Evolutionary conservation across 257 asterid genomes (phyloP), one percentile per base, ranked within the genome.

Genomic region (Primulina huaijiensis): DNA sequence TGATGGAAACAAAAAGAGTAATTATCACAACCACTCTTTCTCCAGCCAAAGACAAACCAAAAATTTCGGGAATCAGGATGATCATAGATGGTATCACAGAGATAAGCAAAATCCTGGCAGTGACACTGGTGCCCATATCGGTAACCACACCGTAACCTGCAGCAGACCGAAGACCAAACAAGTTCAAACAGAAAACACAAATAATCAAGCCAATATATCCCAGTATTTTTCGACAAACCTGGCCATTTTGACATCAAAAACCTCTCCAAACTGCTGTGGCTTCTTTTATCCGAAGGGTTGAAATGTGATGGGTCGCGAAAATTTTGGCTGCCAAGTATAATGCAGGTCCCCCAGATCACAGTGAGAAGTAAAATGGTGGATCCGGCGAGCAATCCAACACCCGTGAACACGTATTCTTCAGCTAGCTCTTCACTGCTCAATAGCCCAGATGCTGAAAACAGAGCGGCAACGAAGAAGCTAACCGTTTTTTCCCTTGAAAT

Each of bases 351-450:
- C 92, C 92, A 86, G 17, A 86, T 21, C 38, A 87, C 9, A 0
- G 89, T 83, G 33, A 89, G 93, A 50, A 82, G 85, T 64, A 86
- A 72, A 72, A 85, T 87, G 4, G 92, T 83, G 33, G 96, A 83
- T 67, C 93, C 96, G 67, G 96, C 93, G 3, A 86, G 82, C 67
- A 89, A 70, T 46, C 91, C 96, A 8, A 86, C 88, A 31, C 92
- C 96, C 27, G 92, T 85, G 50, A 72, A 62, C 34, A 89, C 83
- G 59, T 78, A 82, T 65, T 82, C 92, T 29, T 89, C 81, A 3
- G 92, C 87, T 6, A 61, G 72, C 70, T 85, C 90, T 59, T 74
- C 74, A 60, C 76, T 83, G 75, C 84, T 84, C 75, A 76, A 70
- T 38, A 89, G 64, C 61, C 96, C 96, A 29, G 92, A 86, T 69